Percentiles rank a stretch among this genome's conserved stretches.
phyloP scores from a whole-genome alignment of 129 eudicot genomes.

The Chrysanthemum seticuspe region DNA sequence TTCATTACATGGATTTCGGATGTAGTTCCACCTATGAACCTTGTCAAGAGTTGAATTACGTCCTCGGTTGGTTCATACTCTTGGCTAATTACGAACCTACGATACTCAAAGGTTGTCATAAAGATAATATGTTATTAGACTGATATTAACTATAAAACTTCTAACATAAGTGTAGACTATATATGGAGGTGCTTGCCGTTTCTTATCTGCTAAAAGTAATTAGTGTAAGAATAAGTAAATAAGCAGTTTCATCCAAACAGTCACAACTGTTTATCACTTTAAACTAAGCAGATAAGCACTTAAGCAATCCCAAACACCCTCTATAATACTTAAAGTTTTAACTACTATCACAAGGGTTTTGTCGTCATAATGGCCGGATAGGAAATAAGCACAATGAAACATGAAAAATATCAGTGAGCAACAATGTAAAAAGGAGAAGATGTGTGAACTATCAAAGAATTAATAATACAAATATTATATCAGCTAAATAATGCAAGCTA shows the following conservation, averaged over 20 bases:
- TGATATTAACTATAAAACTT: not conserved
- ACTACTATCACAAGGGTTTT: too few relatives aligned
- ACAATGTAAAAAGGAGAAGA: not conserved
- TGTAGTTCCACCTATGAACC: conserved; percentile 53
- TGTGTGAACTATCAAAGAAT: not conserved
- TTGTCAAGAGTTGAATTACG: conserved; percentile 43
- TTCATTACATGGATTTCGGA: conserved; percentile 54
- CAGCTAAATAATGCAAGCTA: not conserved
- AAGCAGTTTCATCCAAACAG: not conserved
- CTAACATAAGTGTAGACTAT: not conserved
- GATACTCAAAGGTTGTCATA: conserved; percentile 2
- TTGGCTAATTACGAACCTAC: conserved; percentile 56
- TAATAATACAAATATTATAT: not conserved
- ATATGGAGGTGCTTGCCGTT: too few relatives aligned
- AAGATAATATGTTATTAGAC: not conserved
- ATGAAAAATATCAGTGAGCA: too few relatives aligned
- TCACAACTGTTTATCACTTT: too few relatives aligned
- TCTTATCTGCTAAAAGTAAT: not conserved
- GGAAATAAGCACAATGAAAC: too few relatives aligned
- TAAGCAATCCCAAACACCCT: too few relatives aligned
- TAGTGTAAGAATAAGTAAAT: not conserved
- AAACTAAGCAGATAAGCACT: too few relatives aligned
- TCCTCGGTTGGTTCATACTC: conserved; percentile 51
- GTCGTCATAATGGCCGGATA: too few relatives aligned
- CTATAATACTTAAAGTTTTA: too few relatives aligned